These are phyloP conservation scores for Dioscorea alata DNA, from an alignment of 106 monocot species.

Conservation along the genomic window DNA sequence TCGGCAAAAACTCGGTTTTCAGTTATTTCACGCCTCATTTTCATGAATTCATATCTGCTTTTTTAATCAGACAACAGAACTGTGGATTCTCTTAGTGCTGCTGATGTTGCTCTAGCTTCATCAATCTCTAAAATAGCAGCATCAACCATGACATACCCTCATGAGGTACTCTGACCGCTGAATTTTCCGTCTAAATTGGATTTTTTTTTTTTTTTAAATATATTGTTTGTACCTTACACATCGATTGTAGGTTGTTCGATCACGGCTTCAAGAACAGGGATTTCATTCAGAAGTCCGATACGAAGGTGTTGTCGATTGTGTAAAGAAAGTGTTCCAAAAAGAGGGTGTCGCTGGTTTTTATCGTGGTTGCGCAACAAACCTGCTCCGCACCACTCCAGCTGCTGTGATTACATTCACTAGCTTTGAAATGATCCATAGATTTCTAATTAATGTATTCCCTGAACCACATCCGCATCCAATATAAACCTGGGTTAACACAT, in stretches of 20 bases:
- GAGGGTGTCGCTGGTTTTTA: conserved; percentile 80
- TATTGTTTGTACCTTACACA: not conserved
- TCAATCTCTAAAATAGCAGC: conserved; percentile 78
- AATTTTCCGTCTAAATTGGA: not conserved
- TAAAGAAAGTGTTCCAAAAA: conserved; percentile 51
- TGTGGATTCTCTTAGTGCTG: conserved; percentile 58
- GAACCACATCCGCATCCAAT: conserved; percentile 53
- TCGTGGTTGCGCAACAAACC: conserved; percentile 80
- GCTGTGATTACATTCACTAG: conserved; percentile 92
- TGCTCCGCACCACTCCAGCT: conserved; percentile 78
- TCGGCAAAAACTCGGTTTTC: not conserved
- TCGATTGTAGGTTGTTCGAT: conserved; percentile 61
- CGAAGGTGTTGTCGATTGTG: conserved; percentile 61
- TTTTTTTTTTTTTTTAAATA: not conserved
- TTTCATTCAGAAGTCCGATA: conserved; percentile 44
- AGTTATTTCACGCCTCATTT: not conserved
- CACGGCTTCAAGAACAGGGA: conserved; percentile 87
- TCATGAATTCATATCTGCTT: not conserved
- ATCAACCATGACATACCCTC: conserved; percentile 86
- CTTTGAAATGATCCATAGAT: conserved; percentile 95
- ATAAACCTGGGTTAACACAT: not conserved
- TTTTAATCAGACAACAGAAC: conserved; percentile 56
- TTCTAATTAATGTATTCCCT: conserved; percentile 42
- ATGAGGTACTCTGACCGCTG: conserved; percentile 50
- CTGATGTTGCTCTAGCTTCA: conserved; percentile 84